These are phyloP conservation scores for Cladosporium halotolerans DNA, from an alignment of 2,329 filamentous ascomycete species.

Conservation along the genomic window DNA sequence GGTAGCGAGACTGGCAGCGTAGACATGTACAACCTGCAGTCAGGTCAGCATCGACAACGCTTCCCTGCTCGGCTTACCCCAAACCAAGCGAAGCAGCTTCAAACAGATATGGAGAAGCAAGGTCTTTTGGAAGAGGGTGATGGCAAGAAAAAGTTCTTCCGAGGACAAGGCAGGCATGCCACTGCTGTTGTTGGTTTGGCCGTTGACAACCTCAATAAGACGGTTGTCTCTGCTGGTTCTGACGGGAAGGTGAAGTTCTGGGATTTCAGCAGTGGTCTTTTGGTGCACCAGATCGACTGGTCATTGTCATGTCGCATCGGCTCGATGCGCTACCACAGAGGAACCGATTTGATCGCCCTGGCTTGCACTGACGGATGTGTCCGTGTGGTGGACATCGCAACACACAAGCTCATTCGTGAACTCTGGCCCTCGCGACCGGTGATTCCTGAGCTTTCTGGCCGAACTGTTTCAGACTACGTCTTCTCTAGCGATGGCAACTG, in stretches of 20 bases:
- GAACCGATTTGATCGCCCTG: conserved; percentile 79
- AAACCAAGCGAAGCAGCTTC: conserved; percentile 69
- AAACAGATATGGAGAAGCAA: conserved; percentile 46
- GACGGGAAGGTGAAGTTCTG: conserved; percentile 97
- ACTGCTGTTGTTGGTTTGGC: conserved; percentile 78
- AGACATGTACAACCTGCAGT: conserved; percentile 96
- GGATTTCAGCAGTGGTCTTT: conserved; percentile 79
- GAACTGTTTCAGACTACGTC: conserved; percentile 33
- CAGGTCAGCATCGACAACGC: conserved; percentile 76
- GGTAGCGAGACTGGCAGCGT: conserved; percentile 78
- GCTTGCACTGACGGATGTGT: conserved; percentile 85
- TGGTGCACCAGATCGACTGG: conserved; percentile 79
- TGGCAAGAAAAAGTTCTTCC: conserved; percentile 35
- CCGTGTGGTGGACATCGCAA: conserved; percentile 83
- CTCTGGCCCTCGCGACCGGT: conserved; percentile 64
- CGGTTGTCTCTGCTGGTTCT: conserved; percentile 75
- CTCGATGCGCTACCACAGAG: conserved; percentile 70
- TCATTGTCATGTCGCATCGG: conserved; percentile 69
- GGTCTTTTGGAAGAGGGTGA: conserved; percentile 37
- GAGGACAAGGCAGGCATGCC: conserved; percentile 65
- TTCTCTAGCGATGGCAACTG: conserved; percentile 93
- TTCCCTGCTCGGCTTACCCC: conserved; percentile 77
- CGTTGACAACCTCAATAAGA: conserved; percentile 83
- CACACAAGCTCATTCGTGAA: conserved; percentile 84
- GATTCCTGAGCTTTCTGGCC: conserved; percentile 17